phyloP scores from a whole-genome alignment of 495 filamentous ascomycete genomes.

The Parmelia sp. region DNA sequence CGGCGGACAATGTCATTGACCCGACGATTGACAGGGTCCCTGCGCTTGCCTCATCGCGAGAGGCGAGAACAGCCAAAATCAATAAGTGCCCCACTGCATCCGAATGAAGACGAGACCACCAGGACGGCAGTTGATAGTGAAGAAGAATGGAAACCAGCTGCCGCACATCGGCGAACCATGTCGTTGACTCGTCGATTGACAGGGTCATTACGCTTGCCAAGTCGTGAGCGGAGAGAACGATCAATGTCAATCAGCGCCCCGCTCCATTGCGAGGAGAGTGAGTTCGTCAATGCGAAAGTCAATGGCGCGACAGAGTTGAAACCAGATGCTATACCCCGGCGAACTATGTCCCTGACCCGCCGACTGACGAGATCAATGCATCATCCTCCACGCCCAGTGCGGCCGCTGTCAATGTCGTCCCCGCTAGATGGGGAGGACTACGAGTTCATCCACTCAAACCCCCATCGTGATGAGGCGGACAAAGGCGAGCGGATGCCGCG shows the following conservation, averaged over 20 bases:
- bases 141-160: neutral
- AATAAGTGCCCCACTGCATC: neutral
- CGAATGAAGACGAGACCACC: neutral
- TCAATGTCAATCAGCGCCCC: neutral
- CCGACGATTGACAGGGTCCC: neutral
- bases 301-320: neutral
- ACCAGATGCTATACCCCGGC: neutral
- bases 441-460: slow-evolving; percentile 31
- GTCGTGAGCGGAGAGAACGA: neutral
- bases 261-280: neutral
- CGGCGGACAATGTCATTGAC: neutral
- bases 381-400: neutral
- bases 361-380: neutral
- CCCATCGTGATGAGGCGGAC: slow-evolving; percentile 29
- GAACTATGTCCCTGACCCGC: slow-evolving; percentile 1
- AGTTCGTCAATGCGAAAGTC: neutral
- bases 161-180: neutral
- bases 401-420: neutral
- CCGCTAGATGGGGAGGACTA: slow-evolving; percentile 3
- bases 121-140: neutral
- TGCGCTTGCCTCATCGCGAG: neutral
- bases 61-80: neutral
- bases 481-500: slow-evolving; percentile 38
- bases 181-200: neutral
- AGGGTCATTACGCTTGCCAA: neutral